Percentiles rank a stretch among this genome's conserved stretches.
These are phyloP conservation scores for Myxozyma sirexii DNA, from an alignment of 805 yeast genomes.

Conservation along the genomic window DNA sequence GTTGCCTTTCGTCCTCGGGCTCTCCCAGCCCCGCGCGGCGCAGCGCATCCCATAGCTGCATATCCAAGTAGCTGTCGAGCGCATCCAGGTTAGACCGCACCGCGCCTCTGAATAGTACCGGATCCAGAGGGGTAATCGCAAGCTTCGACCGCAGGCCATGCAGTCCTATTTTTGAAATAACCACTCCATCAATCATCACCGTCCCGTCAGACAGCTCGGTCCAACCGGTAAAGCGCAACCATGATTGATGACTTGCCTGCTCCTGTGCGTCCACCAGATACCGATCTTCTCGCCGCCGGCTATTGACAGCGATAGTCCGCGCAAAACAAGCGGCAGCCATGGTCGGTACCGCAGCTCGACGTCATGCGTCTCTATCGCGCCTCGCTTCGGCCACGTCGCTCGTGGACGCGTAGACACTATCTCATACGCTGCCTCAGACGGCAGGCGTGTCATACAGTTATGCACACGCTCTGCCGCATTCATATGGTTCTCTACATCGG, in stretches of 20 bases:
- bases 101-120: conserved; percentile 79
- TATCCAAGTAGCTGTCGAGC: conserved; percentile 59
- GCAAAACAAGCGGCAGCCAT: conserved; percentile 65
- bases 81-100: conserved; percentile 80
- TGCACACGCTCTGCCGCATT: conserved; percentile 73
- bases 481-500: conserved; percentile 75
- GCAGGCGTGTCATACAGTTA: conserved; percentile 63
- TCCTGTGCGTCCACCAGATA: conserved; percentile 85
- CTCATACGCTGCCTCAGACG: conserved; percentile 66
- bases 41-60: conserved; percentile 68
- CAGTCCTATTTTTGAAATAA: conserved; percentile 66
- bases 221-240: conserved; percentile 68
- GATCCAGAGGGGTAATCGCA: conserved; percentile 87
- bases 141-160: conserved; percentile 69
- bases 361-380: conserved; percentile 58
- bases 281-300: conserved; percentile 71
- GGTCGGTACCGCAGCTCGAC: conserved; percentile 66
- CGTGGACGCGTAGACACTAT: conserved; percentile 50
- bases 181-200: conserved; percentile 68
- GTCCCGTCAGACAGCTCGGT: conserved; percentile 58
- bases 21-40: conserved; percentile 54
- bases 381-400: conserved; percentile 66
- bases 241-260: conserved; percentile 83
- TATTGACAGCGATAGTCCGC: conserved; percentile 55
- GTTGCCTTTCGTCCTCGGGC: no score